Conservation (phyloP, 2,329 filamentous ascomycete species). For the Chalaropsis thielavioides region DNA sequence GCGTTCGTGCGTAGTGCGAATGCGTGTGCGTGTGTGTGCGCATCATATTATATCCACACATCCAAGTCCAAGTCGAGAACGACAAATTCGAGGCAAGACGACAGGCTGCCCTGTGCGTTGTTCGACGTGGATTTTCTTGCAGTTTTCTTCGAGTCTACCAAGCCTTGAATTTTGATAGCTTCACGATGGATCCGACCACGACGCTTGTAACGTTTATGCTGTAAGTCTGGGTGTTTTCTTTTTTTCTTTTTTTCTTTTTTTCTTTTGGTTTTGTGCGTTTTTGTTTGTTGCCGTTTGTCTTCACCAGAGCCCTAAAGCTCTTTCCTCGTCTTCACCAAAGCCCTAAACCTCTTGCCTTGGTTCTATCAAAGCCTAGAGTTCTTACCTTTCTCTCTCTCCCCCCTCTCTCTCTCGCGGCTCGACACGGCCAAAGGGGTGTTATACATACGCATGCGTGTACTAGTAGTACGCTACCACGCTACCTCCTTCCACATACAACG, state of each 20-base stretch:
- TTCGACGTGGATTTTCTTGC: background rate
- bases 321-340: background rate
- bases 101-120: background rate
- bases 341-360: too few species aligned
- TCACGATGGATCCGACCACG: slow-evolving; percentile 44
- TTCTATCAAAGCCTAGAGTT: background rate
- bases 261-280: background rate
- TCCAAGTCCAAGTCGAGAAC: background rate
- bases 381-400: background rate
- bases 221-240: slow-evolving; percentile 33
- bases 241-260: background rate
- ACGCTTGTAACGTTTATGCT: slow-evolving; percentile 55
- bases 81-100: background rate
- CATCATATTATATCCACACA: too few species aligned
- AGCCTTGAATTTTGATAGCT: background rate
- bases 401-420: too few species aligned
- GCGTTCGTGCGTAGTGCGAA: background rate
- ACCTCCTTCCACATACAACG: background rate
- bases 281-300: background rate
- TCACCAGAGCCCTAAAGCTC: background rate
- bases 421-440: background rate
- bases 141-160: background rate
- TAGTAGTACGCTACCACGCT: background rate
- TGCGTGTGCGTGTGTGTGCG: background rate
- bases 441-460: background rate